Evolutionary conservation across 805 yeast genomes (phyloP), one percentile per base, ranked within the genome.

Genomic region (Wickerhamomyces rabaulensis): DNA sequence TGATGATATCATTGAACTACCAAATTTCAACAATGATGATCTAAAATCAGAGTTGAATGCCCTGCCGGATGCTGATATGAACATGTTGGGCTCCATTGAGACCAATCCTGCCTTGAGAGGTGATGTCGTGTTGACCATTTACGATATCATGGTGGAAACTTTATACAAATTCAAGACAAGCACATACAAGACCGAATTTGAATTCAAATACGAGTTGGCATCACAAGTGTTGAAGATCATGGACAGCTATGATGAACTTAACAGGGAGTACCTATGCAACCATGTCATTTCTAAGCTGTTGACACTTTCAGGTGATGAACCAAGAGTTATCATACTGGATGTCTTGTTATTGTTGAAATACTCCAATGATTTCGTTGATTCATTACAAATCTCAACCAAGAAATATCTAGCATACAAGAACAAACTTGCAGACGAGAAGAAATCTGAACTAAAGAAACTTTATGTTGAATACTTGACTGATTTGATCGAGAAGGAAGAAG

Each of bases 11-110:
- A 74, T 78, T 43, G 67, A 62, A 38, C 67, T 75, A 22, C 82
- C 80, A 25, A 73, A 70, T 8, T 56, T 66, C 13, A 69, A 74
- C 9, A 75, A 74, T 21, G 88, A 82, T 43, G 75, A 73, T 12
- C 56, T 82, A 63, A 80, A 80, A 52, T 79, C 78, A 47, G 79
- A 80, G 56, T 71, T 91, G 59, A 80, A 82, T 47, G 76, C 78
- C 44, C 73, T 91, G 51, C 97, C 97, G 0, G 97, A 90, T 52
- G 87, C 90, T 27, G 94, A 90, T 60, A 74, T 88, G 71, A 83
- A 81, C 57, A 82, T 88, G 74, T 71, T 91, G 54, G 97, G 97
- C 22, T 81, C 82, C 51, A 82, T 84, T n/a, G 95, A 87, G 42
- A 79, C 88, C 22, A 86, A 85, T 56, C 91, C 92, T 8, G 92